Evolutionary conservation across 306 rosid species (phyloP).

Genomic region (Betula pendula): DNA sequence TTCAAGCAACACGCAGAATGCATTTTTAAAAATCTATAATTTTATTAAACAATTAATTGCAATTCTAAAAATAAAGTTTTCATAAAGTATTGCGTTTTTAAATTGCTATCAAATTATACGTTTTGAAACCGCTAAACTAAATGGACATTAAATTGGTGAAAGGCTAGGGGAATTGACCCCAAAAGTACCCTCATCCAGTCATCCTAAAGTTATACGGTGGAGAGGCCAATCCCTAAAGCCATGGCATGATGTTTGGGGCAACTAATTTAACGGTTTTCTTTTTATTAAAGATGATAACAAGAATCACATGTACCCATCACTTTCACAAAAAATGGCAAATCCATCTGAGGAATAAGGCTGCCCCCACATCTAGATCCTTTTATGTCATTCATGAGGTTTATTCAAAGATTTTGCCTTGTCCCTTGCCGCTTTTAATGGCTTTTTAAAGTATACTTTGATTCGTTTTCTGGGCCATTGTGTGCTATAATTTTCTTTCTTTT

Average conservation of each 20-base stretch:
- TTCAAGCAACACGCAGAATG: no score
- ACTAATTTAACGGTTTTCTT: constrained; percentile 25
- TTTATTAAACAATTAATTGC: no score
- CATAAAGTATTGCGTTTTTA: no score
- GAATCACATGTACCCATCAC: constrained; percentile 34
- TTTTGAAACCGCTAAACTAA: no score
- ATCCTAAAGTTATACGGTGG: background rate
- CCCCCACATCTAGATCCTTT: background rate
- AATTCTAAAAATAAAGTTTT: no score
- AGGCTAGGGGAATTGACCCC: no score
- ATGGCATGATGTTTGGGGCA: constrained; percentile 13
- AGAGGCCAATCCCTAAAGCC: constrained; percentile 18
- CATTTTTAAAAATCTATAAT: no score
- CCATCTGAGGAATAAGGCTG: background rate
- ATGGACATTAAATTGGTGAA: no score
- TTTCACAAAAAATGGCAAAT: constrained; percentile 7
- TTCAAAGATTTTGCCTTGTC: constrained; percentile 42
- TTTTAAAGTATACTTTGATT: background rate
- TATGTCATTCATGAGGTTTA: background rate
- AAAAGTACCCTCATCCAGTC: no score
- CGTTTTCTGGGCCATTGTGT: constrained; percentile 4
- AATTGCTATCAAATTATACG: no score
- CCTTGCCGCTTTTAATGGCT: constrained; percentile 51
- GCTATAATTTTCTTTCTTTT: background rate
- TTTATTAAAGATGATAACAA: background rate